These are phyloP conservation scores for Tuber umbilicatum DNA, from an alignment of 495 filamentous ascomycete species.

Conservation along the genomic window DNA sequence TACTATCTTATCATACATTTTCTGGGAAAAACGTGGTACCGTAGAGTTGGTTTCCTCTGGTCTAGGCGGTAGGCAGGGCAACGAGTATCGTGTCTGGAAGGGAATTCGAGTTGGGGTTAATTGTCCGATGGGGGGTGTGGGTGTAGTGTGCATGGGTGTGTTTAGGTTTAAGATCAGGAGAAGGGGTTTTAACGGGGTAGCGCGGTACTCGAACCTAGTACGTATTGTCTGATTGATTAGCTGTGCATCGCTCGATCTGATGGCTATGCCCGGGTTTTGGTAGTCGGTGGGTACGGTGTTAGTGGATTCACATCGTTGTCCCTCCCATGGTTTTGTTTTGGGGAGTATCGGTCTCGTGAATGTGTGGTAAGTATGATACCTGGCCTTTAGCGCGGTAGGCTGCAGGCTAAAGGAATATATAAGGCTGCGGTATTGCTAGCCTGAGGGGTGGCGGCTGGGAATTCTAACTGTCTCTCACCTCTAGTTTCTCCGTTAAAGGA, in stretches of 20 bases:
- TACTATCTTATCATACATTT: not conserved
- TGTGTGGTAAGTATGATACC: not conserved
- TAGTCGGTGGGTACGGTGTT: not conserved
- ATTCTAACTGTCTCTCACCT: not conserved
- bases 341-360: not conserved
- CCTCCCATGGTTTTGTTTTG: not conserved
- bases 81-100: not conserved
- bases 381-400: not conserved
- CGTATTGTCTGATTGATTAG: not conserved
- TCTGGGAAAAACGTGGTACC: not conserved
- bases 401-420: not conserved
- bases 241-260: not conserved
- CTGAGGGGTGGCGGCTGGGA: not conserved
- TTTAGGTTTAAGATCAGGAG: not conserved
- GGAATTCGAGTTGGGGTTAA: not conserved
- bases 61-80: not conserved
- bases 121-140: not conserved
- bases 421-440: not conserved
- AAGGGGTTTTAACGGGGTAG: not conserved
- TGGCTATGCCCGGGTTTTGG: not conserved
- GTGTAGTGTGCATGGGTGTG: not conserved
- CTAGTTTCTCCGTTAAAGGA: not conserved
- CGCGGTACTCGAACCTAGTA: too few relatives aligned
- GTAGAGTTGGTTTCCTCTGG: not conserved
- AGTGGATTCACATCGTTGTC: not conserved